These are phyloP conservation scores for Aspergillus sp. DNA, from an alignment of 2,329 filamentous ascomycete genomes.

Conservation along the genomic window DNA sequence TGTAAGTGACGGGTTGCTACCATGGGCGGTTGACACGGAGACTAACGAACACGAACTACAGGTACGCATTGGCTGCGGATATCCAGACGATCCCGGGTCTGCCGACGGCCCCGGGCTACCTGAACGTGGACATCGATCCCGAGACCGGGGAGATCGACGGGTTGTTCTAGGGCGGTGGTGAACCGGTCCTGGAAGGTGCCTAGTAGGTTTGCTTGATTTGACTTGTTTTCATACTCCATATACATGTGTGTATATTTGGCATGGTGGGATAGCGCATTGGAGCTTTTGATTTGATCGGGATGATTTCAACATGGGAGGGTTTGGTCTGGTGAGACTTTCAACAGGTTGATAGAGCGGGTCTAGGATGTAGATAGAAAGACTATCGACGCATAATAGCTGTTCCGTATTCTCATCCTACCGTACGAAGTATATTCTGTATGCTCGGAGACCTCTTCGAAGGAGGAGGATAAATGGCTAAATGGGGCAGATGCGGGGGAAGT, in stretches of 20 bases:
- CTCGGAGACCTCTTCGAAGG: too few relatives aligned
- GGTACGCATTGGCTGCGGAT: constrained; percentile 90
- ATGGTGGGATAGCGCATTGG: background rate
- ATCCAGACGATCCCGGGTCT: constrained; percentile 98
- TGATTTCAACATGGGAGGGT: background rate
- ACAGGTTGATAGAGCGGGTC: background rate
- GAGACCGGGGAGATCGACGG: constrained; percentile 86
- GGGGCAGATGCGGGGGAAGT: background rate
- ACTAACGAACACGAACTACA: constrained; percentile 42
- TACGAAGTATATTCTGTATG: too few relatives aligned
- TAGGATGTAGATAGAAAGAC: too few relatives aligned
- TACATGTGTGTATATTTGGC: constrained; percentile 1
- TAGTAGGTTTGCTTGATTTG: too few relatives aligned
- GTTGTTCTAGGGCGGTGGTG: constrained; percentile 65
- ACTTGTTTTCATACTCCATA: background rate
- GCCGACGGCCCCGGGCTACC: constrained; percentile 89
- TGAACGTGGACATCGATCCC: constrained; percentile 82
- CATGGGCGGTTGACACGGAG: constrained; percentile 3
- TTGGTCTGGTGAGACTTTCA: background rate
- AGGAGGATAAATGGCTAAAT: too few relatives aligned
- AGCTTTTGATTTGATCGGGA: background rate
- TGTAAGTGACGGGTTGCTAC: constrained; percentile 54
- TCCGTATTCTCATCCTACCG: too few relatives aligned
- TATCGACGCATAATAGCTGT: too few relatives aligned
- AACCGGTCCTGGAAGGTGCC: background rate